Conservation (phyloP, 2,329 filamentous ascomycete genomes). For the Beauveria brongniartii region DNA sequence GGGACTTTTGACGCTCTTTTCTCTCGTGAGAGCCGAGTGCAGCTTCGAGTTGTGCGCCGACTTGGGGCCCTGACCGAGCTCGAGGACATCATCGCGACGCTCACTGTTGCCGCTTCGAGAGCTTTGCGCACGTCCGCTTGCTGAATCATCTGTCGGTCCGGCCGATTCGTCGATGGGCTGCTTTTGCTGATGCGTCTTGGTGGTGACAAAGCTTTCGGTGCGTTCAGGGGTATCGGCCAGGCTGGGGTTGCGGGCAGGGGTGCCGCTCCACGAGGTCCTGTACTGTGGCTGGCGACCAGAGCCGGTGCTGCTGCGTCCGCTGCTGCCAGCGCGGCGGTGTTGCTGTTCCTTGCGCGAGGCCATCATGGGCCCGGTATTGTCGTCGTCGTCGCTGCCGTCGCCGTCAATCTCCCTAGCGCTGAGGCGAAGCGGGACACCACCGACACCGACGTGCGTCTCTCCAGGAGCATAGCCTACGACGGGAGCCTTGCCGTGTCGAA, state of each 20-base stretch:
- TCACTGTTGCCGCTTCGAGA: slow-evolving; percentile 51
- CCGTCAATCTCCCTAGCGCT: slow-evolving; percentile 94
- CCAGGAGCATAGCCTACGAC: slow-evolving; percentile 72
- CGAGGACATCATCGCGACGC: slow-evolving; percentile 51
- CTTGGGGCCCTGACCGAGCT: slow-evolving; percentile 41
- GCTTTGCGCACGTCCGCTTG: slow-evolving; percentile 42
- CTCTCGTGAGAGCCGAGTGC: slow-evolving; percentile 49
- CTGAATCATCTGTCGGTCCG: slow-evolving; percentile 29
- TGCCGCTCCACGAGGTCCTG: slow-evolving; percentile 39
- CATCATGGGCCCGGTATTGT: slow-evolving; percentile 30
- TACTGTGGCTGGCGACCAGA: slow-evolving; percentile 44
- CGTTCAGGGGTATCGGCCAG: slow-evolving; percentile 50
- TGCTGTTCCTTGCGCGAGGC: slow-evolving; percentile 35
- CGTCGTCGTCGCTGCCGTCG: slow-evolving; percentile 73
- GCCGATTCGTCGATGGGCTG: slow-evolving; percentile 26
- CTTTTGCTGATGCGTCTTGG: slow-evolving; percentile 14
- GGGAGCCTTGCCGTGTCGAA: slow-evolving; percentile 73
- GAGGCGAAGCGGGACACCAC: slow-evolving; percentile 81
- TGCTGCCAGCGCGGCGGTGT: slow-evolving; percentile 67
- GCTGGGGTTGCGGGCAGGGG: slow-evolving; percentile 37
- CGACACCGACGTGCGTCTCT: slow-evolving; percentile 63
- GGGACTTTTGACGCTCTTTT: slow-evolving; percentile 58
- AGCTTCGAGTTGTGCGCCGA: slow-evolving; percentile 51
- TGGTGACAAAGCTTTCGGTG: slow-evolving; percentile 39
- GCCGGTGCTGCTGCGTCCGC: slow-evolving; percentile 60